phyloP scores from a whole-genome alignment of 2,329 filamentous ascomycete species.

The Nannizziopsis arthrosporioides region DNA sequence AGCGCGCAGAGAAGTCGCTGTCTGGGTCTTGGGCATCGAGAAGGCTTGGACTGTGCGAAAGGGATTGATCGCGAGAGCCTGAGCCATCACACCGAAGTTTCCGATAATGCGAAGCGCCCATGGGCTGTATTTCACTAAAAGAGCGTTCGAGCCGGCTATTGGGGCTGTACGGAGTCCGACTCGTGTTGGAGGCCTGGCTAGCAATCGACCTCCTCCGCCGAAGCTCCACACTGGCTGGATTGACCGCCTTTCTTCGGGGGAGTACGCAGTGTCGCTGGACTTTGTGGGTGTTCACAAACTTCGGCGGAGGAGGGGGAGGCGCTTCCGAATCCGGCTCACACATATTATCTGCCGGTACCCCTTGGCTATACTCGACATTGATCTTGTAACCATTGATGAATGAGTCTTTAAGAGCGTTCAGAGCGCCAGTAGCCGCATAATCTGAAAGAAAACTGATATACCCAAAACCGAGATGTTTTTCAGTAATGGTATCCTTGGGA shows the following conservation, averaged over 20 bases:
- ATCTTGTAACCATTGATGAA: constrained; percentile 30
- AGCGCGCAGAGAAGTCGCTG: constrained; percentile 24
- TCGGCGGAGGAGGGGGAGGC: background rate
- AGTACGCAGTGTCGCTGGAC: no score
- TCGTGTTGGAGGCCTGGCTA: no score
- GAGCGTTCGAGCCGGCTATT: no score
- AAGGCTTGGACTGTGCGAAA: constrained; percentile 14
- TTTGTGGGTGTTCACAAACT: background rate
- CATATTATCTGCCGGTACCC: background rate
- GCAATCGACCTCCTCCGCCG: no score
- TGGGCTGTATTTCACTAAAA: no score
- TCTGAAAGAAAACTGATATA: constrained; percentile 29
- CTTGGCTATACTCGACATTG: constrained; percentile 26
- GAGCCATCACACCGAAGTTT: background rate
- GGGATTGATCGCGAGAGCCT: background rate
- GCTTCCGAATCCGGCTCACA: background rate
- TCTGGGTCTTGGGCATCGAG: constrained; percentile 25
- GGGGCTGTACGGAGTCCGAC: no score
- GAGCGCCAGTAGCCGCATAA: constrained; percentile 27
- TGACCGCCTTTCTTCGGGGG: no score
- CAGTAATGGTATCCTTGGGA: constrained; percentile 19
- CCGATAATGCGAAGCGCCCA: no score
- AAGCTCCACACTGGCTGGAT: no score
- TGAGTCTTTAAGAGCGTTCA: constrained; percentile 21
- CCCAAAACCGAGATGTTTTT: constrained; percentile 31